phyloP scores from a whole-genome alignment of 176 grass and related monocot genomes.

The Alopecurus myosuroides region DNA sequence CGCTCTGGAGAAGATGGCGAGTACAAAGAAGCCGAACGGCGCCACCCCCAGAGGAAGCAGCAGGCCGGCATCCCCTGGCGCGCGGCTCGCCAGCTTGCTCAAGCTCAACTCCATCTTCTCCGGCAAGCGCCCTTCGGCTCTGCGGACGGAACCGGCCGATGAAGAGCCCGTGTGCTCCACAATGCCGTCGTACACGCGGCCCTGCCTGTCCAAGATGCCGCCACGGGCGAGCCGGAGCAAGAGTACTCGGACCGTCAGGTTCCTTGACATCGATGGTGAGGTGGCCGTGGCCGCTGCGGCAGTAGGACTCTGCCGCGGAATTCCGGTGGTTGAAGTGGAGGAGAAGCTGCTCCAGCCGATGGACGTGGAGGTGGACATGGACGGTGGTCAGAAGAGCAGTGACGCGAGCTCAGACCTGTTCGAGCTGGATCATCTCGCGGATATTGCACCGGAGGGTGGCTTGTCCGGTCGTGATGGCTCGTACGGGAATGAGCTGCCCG shows the following conservation, averaged over 20 bases:
- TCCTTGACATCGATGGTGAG: constrained; percentile 40
- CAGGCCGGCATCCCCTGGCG: constrained; percentile 64
- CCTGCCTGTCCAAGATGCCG: constrained; percentile 60
- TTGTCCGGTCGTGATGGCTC: not conserved
- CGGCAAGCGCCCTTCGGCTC: constrained; percentile 17
- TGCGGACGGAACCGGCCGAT: not conserved
- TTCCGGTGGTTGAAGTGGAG: constrained; percentile 48
- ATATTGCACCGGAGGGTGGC: not conserved
- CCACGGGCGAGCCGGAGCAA: constrained; percentile 34
- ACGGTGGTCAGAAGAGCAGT: constrained; percentile 53
- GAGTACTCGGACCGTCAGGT: constrained; percentile 37
- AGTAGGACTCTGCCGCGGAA: not conserved
- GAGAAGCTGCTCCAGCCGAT: constrained; percentile 32
- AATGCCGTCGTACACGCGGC: constrained; percentile 49
- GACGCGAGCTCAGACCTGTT: constrained; percentile 89
- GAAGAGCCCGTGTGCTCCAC: constrained; percentile 49
- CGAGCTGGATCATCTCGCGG: constrained; percentile 67
- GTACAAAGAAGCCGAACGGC: constrained; percentile 31
- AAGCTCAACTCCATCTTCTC: constrained; percentile 78
- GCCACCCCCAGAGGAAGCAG: constrained; percentile 23
- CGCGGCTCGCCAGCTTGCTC: constrained; percentile 62
- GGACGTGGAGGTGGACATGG: constrained; percentile 20
- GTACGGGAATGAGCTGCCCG: constrained; percentile 66
- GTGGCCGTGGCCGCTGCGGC: constrained; percentile 24
- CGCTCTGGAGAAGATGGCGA: constrained; percentile 30